These are phyloP conservation scores for Fusarium sp. DNA, from an alignment of 2,329 filamentous ascomycete species.

Conservation along the genomic window DNA sequence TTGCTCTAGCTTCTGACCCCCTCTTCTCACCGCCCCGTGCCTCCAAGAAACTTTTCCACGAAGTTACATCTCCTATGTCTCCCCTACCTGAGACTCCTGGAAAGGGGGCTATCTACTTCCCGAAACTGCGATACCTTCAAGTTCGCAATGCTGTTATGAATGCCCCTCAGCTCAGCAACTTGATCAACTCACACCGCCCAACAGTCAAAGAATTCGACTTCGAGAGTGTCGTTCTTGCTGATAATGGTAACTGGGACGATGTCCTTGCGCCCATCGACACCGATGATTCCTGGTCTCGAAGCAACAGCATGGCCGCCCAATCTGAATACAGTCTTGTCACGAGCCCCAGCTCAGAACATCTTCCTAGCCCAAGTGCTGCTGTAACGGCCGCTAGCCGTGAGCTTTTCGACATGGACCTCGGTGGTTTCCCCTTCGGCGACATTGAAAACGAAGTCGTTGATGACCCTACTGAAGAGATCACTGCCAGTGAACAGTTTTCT, in stretches of 20 bases:
- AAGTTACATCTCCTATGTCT: constrained; percentile 71
- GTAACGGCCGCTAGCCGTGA: constrained; percentile 62
- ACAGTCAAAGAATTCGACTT: constrained; percentile 82
- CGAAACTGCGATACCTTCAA: constrained; percentile 71
- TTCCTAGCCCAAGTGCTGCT: constrained; percentile 61
- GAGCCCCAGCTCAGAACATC: constrained; percentile 47
- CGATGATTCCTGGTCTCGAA: constrained; percentile 51
- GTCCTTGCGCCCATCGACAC: constrained; percentile 74
- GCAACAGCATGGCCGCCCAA: constrained; percentile 40
- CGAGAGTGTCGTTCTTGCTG: constrained; percentile 74
- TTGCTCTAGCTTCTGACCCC: constrained; percentile 74
- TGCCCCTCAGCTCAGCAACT: constrained; percentile 71
- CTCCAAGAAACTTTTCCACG: constrained; percentile 67
- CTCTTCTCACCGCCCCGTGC: constrained; percentile 67
- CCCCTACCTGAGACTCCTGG: constrained; percentile 62
- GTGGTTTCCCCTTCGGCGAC: constrained; percentile 49
- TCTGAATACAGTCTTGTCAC: constrained; percentile 47
- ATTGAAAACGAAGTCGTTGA: constrained; percentile 46
- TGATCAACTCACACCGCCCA: constrained; percentile 72
- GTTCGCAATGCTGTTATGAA: constrained; percentile 78
- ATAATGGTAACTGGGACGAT: constrained; percentile 79
- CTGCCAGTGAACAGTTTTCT: constrained; percentile 10
- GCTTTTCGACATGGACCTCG: constrained; percentile 52
- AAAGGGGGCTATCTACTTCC: constrained; percentile 69
- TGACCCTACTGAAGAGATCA: constrained; percentile 43